Percentiles rank a stretch among this genome's conserved stretches.
Conservation (phyloP, 2,329 filamentous ascomycete species). For the Sordariomycetes sp. region DNA sequence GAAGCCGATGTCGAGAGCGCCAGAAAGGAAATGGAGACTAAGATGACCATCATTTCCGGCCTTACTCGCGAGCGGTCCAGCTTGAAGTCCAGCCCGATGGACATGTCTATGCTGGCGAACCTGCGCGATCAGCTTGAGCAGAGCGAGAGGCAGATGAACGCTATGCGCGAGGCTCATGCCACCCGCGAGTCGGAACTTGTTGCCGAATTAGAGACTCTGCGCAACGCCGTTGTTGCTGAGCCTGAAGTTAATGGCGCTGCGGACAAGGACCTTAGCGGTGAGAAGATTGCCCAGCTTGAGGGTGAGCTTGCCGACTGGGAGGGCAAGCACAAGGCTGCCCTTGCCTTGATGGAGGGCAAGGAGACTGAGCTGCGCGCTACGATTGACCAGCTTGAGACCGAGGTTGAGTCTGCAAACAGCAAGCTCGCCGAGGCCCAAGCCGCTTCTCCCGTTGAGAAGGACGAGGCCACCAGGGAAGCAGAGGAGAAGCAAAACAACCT, state of each 20-base stretch:
- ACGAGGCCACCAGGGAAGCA: conserved; percentile 34
- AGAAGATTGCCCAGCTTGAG: conserved; percentile 58
- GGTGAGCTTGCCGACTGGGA: conserved; percentile 68
- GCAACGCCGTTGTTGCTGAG: conserved; percentile 40
- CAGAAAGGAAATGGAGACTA: conserved; percentile 94
- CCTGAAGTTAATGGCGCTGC: conserved; percentile 13
- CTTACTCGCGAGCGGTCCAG: conserved; percentile 88
- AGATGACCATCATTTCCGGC: conserved; percentile 92
- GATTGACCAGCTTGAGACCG: conserved; percentile 62
- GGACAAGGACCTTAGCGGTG: conserved; percentile 31
- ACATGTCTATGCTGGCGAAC: conserved; percentile 82
- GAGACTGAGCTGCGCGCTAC: conserved; percentile 66
- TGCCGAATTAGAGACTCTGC: conserved; percentile 61
- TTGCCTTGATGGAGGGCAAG: conserved; percentile 62
- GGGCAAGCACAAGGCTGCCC: conserved; percentile 59
- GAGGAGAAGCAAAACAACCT: conserved; percentile 49
- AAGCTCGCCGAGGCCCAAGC: conserved; percentile 35
- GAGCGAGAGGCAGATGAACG: conserved; percentile 71
- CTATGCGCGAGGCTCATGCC: conserved; percentile 65
- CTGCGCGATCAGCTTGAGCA: conserved; percentile 83
- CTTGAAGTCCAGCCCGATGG: conserved; percentile 73
- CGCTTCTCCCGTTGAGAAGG: conserved; percentile 23
- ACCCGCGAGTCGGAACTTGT: conserved; percentile 66
- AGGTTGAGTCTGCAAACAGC: conserved; percentile 44
- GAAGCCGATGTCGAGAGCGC: conserved; percentile 75